Evolutionary conservation across 2,329 filamentous ascomycete species (phyloP), one percentile per base, ranked within the genome.

Genomic region (Talaromyces verruculosus): DNA sequence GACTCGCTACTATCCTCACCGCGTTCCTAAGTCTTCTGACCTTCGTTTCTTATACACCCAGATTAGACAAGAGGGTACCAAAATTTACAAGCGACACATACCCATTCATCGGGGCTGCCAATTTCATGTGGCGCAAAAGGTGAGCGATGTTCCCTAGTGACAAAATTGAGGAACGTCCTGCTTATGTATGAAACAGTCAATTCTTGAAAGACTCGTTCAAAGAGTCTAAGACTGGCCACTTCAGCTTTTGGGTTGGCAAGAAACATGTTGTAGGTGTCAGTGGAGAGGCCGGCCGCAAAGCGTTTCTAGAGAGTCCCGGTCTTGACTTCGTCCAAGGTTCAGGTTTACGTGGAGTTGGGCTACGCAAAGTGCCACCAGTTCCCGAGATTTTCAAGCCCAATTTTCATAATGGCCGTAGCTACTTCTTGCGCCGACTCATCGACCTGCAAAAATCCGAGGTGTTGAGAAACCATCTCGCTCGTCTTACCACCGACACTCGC

Each of bases 211-310:
- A 39, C 22, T 33, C 63, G n/a, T 37, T 59, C 51, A n/a, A 3
- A 39, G 7, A 33, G 7, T 64, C 63, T 3, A 64, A 59, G 28
- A 60, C 63, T 3, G 53, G 63, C 15, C 58, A 64, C 33, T 64
- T 64, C 10, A 64, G 63, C 53, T 64, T 64, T n/a, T 64, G 63
- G 63, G 51, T 64, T 2, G 63, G 63, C 3, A 64, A 51, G 30
- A 58, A 64, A 28, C 63, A 64, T 28, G 39, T 64, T 15, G 55
- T 64, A 13, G 63, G 63, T 15, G 51, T 64, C 6, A 43, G 30
- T 13, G 63, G 63, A 22, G 63, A 60, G 53, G 51, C 63, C 5
- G 35, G 51, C 25, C 63, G 63, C n/a, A 64, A 64, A 43, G 57
- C 57, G 30, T 64, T 43, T 41, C 41, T 64, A n/a, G 63, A 64